phyloP scores from a whole-genome alignment of 371 early-diverging fungal species.

The Mortierella sp. region DNA sequence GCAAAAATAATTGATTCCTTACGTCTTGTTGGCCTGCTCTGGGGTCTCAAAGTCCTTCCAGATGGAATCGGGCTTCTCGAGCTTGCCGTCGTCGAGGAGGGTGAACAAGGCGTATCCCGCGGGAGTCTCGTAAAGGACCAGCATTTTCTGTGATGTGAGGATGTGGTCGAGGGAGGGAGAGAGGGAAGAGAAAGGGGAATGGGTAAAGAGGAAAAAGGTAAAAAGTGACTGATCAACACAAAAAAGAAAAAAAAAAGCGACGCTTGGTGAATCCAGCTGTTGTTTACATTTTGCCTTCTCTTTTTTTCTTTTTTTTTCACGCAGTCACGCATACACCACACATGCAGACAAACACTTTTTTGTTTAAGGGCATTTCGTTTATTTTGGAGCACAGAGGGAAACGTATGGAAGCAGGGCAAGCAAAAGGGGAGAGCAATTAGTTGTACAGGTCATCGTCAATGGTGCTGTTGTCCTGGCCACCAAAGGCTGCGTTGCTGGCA shows the following conservation, averaged over 20 bases:
- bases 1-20: slow-evolving; percentile 40
- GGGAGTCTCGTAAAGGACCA: slow-evolving; percentile 93
- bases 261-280: slow-evolving; percentile 15
- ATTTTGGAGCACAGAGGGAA: background rate
- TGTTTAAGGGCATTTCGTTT: slow-evolving; percentile 1
- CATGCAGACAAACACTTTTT: background rate
- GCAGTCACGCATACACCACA: slow-evolving; percentile 11
- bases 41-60: slow-evolving; percentile 84
- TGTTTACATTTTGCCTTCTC: slow-evolving; percentile 33
- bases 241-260: slow-evolving; percentile 24
- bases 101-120: slow-evolving; percentile 94
- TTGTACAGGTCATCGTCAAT: slow-evolving; percentile 71
- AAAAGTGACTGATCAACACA: slow-evolving; percentile 30
- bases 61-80: slow-evolving; percentile 80
- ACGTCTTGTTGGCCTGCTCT: slow-evolving; percentile 84
- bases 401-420: background rate
- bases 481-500: slow-evolving; percentile 62
- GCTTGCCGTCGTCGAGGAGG: slow-evolving; percentile 85
- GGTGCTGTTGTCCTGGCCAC: slow-evolving; percentile 60
- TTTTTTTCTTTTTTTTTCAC: slow-evolving; percentile 1
- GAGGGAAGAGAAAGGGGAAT: slow-evolving; percentile 23
- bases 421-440: slow-evolving; percentile 40
- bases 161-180: slow-evolving; percentile 86
- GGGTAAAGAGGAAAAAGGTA: slow-evolving; percentile 19
- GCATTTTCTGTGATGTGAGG: slow-evolving; percentile 92